Evolutionary conservation across 129 eudicot species (phyloP).

Genomic region (Arctium minus): DNA sequence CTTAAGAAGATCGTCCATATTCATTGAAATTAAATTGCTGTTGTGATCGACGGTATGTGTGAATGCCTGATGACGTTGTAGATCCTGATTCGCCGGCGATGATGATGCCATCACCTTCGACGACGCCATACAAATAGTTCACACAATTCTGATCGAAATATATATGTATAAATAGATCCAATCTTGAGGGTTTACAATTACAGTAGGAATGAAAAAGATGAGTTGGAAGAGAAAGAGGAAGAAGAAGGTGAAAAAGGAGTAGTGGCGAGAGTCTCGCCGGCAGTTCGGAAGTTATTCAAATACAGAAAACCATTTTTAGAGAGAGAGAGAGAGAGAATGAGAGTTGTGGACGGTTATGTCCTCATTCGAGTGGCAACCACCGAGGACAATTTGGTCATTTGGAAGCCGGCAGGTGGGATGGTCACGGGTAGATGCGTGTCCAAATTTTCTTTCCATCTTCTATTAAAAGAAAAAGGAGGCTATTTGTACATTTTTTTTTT

Average conservation of each 20-base stretch:
- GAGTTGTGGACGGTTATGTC: slow-evolving; percentile 22
- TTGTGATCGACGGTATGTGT: slow-evolving; percentile 28
- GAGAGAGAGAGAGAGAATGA: neutral
- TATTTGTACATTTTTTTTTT: neutral
- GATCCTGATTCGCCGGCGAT: slow-evolving; percentile 83
- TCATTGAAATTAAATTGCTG: slow-evolving; percentile 50
- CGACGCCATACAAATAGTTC: slow-evolving; percentile 56
- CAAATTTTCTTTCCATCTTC: slow-evolving; percentile 17
- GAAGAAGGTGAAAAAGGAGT: neutral
- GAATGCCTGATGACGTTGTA: slow-evolving; percentile 45
- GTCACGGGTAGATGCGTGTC: slow-evolving; percentile 44
- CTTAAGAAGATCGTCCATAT: slow-evolving; percentile 68
- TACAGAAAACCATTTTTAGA: slow-evolving; percentile 13
- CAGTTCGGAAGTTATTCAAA: slow-evolving; percentile 34
- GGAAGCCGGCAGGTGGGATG: slow-evolving; percentile 37
- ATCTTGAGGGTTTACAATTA: neutral
- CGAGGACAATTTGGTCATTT: slow-evolving; percentile 15
- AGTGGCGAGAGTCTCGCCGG: slow-evolving; percentile 35
- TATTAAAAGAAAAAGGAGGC: slow-evolving; percentile 12
- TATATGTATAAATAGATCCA: neutral
- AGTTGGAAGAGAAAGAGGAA: neutral
- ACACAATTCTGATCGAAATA: slow-evolving; percentile 11
- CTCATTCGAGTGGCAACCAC: neutral
- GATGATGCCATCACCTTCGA: slow-evolving; percentile 84
- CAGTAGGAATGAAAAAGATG: slow-evolving; percentile 2